A percentile compares a stretch with the other conserved stretches of the same genome.
Conservation (phyloP, 2,329 filamentous ascomycete genomes). For the Cladosporium cucumerinum region DNA sequence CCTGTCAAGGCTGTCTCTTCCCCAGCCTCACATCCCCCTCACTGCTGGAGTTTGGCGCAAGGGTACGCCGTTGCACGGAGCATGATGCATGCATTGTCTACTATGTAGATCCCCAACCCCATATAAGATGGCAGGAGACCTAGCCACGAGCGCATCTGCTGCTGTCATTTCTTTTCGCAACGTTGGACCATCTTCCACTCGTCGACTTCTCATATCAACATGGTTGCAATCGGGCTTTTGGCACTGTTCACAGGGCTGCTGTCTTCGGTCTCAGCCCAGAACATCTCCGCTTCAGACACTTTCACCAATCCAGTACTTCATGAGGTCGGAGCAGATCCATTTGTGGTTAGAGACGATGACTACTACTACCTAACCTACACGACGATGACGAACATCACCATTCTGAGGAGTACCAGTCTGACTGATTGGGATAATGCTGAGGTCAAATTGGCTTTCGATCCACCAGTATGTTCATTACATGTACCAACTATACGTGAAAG, state of each 20-base stretch:
- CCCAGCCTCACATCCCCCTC: slow-evolving; percentile 6
- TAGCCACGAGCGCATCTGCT: neutral
- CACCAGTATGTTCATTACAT: slow-evolving; percentile 30
- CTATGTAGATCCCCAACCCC: neutral
- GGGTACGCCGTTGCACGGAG: neutral
- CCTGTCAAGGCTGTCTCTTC: neutral
- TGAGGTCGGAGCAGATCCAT: slow-evolving; percentile 44
- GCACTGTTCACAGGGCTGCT: slow-evolving; percentile 18
- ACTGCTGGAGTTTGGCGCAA: slow-evolving; percentile 6
- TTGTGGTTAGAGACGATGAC: slow-evolving; percentile 41
- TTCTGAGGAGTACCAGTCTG: slow-evolving; percentile 41
- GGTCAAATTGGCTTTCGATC: slow-evolving; percentile 42
- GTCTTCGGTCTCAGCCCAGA: slow-evolving; percentile 20
- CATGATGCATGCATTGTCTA: neutral
- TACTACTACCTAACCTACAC: slow-evolving; percentile 48
- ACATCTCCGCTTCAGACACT: slow-evolving; percentile 28
- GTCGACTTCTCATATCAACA: neutral
- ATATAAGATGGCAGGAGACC: neutral
- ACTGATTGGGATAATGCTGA: slow-evolving; percentile 47
- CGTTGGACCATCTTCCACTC: neutral
- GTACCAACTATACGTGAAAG: neutral
- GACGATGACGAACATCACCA: slow-evolving; percentile 43
- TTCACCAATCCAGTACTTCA: slow-evolving; percentile 46
- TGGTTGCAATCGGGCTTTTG: slow-evolving; percentile 10
- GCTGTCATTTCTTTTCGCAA: neutral